These are phyloP conservation scores for Colletotrichum musae DNA, from an alignment of 2,329 filamentous ascomycete genomes.

Conservation along the genomic window DNA sequence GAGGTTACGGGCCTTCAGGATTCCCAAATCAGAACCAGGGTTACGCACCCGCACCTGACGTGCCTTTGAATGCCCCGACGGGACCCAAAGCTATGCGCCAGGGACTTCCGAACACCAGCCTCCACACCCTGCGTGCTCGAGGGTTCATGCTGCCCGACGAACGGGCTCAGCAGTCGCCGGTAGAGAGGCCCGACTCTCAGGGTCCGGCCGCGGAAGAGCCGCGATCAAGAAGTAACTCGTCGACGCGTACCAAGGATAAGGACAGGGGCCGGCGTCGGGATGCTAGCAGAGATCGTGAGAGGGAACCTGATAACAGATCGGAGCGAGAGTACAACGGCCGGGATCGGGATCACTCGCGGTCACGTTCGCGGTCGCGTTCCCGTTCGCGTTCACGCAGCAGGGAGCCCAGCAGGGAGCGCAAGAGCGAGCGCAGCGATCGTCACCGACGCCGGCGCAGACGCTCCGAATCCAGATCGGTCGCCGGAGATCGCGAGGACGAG, in stretches of 20 bases:
- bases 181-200: slow-evolving; percentile 48
- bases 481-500: slow-evolving; percentile 59
- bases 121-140: slow-evolving; percentile 73
- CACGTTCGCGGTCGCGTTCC: slow-evolving; percentile 46
- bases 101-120: slow-evolving; percentile 85
- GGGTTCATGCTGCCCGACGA: slow-evolving; percentile 63
- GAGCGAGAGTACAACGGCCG: slow-evolving; percentile 43
- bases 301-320: slow-evolving; percentile 46
- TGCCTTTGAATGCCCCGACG: slow-evolving; percentile 83
- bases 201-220: slow-evolving; percentile 51
- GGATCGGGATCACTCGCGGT: slow-evolving; percentile 49
- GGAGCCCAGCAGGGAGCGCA: slow-evolving; percentile 60
- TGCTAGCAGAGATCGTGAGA: slow-evolving; percentile 52
- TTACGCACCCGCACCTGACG: slow-evolving; percentile 54
- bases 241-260: slow-evolving; percentile 54
- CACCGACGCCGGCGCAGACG: slow-evolving; percentile 67
- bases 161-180: slow-evolving; percentile 41
- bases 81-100: slow-evolving; percentile 96
- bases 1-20: slow-evolving; percentile 37
- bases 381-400: slow-evolving; percentile 53
- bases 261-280: slow-evolving; percentile 52
- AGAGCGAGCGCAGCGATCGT: slow-evolving; percentile 55
- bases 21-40: slow-evolving; percentile 43
- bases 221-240: slow-evolving; percentile 65
- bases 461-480: slow-evolving; percentile 61